A percentile compares a stretch with the other conserved stretches of the same genome.
phyloP scores from a whole-genome alignment of 495 filamentous ascomycete species.

The Alectoria sarmentosa region DNA sequence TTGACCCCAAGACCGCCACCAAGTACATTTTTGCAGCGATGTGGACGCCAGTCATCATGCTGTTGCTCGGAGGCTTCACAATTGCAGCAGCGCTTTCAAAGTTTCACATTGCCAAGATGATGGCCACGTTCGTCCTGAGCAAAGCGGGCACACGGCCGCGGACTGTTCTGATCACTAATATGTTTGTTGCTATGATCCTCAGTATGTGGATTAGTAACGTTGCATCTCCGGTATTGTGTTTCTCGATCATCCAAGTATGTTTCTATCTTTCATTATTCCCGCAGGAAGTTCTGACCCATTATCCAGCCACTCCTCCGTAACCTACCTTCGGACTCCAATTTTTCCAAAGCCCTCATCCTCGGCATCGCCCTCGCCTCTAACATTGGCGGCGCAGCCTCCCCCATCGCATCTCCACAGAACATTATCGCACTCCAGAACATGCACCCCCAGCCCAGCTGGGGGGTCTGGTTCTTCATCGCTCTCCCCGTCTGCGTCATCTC shows the following conservation, averaged over 20 bases:
- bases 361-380: constrained; percentile 94
- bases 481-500: constrained; percentile 89
- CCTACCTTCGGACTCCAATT: constrained; percentile 77
- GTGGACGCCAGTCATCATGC: constrained; percentile 99
- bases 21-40: constrained; percentile 83
- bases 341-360: constrained; percentile 91
- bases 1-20: constrained; percentile 68
- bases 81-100: constrained; percentile 94
- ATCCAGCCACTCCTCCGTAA: constrained; percentile 89
- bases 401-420: constrained; percentile 95
- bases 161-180: constrained; percentile 85
- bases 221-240: constrained; percentile 95
- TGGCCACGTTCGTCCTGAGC: constrained; percentile 94
- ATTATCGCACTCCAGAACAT: constrained; percentile 95
- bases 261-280: constrained; percentile 7
- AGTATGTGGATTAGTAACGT: constrained; percentile 99
- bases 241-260: constrained; percentile 82
- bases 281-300: constrained; percentile 13
- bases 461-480: constrained; percentile 92
- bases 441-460: constrained; percentile 83
- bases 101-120: constrained; percentile 93
- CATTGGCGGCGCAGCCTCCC: constrained; percentile 91
- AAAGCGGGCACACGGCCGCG: constrained; percentile 88
- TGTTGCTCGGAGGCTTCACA: constrained; percentile 92
- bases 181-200: constrained; percentile 96